Percentiles rank a stretch among this genome's conserved stretches.
phyloP scores from a whole-genome alignment of 176 grass and related monocot species.

The Zizania latifolia region DNA sequence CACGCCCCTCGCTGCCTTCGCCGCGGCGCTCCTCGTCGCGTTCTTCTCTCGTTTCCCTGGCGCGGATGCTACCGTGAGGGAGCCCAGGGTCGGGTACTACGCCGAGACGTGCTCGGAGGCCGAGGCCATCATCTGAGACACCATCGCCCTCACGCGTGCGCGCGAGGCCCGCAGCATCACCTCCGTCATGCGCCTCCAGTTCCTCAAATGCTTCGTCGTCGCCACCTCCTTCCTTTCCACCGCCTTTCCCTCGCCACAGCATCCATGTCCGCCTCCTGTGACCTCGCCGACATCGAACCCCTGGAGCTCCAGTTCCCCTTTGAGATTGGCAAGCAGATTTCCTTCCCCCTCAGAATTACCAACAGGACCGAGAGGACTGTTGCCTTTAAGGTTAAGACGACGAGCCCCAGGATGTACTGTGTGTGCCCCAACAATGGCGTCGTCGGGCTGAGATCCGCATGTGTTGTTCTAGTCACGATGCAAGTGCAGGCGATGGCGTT shows the following conservation, averaged over 20 bases:
- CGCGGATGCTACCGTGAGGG: slow-evolving; percentile 22
- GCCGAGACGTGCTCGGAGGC: slow-evolving; percentile 62
- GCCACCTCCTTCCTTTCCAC: no score
- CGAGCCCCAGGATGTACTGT: slow-evolving; percentile 73
- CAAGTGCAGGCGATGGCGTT: slow-evolving; percentile 44
- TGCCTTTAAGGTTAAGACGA: slow-evolving; percentile 85
- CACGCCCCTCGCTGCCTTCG: neutral
- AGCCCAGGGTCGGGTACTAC: slow-evolving; percentile 75
- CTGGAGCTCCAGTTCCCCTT: no score
- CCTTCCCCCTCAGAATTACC: slow-evolving; percentile 51
- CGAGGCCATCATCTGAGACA: slow-evolving; percentile 50
- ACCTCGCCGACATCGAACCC: no score
- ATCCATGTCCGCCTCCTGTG: no score
- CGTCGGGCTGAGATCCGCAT: slow-evolving; percentile 44
- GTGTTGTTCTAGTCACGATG: slow-evolving; percentile 63
- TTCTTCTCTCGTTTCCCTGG: neutral
- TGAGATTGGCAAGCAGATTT: slow-evolving; percentile 65
- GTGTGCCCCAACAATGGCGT: slow-evolving; percentile 68
- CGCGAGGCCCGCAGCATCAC: slow-evolving; percentile 71
- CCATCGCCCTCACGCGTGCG: slow-evolving; percentile 43
- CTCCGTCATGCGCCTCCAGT: slow-evolving; percentile 96
- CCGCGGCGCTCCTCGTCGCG: neutral
- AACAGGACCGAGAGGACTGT: slow-evolving; percentile 47
- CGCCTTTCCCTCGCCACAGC: no score
- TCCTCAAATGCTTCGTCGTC: slow-evolving; percentile 99